These are phyloP conservation scores for Colletotrichum sp. DNA, from an alignment of 2,329 filamentous ascomycete species.

Conservation along the genomic window DNA sequence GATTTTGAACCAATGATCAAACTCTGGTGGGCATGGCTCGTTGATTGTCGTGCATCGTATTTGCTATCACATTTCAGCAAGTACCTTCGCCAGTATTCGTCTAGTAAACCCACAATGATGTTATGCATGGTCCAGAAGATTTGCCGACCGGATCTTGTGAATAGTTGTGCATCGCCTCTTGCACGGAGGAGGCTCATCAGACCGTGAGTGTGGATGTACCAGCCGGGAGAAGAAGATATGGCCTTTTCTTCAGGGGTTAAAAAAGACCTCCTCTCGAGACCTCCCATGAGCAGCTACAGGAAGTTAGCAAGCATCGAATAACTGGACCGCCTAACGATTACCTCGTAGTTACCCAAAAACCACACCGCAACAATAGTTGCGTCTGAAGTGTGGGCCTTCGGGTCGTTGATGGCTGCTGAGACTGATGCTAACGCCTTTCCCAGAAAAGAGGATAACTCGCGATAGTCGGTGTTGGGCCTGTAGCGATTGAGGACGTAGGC, in stretches of 20 bases:
- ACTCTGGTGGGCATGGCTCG: conserved; percentile 38
- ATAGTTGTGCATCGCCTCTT: conserved; percentile 32
- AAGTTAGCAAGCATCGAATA: background rate
- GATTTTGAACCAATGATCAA: conserved; percentile 37
- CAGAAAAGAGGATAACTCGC: conserved; percentile 39
- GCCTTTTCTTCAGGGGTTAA: background rate
- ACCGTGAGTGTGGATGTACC: conserved; percentile 41
- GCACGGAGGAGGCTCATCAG: conserved; percentile 40
- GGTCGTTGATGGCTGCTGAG: conserved; percentile 37
- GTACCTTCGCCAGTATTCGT: no score
- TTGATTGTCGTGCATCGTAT: conserved; percentile 37
- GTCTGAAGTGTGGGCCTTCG: conserved; percentile 30
- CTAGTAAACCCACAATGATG: conserved; percentile 37
- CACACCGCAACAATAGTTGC: conserved; percentile 44
- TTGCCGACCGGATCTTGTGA: conserved; percentile 27
- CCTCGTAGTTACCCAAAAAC: conserved; percentile 46
- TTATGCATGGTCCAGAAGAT: conserved; percentile 44
- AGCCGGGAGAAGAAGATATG: conserved; percentile 15
- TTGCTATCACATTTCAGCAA: conserved; percentile 33
- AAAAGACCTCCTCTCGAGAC: conserved; percentile 26
- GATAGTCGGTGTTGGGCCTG: conserved; percentile 33
- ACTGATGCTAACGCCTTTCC: conserved; percentile 43
- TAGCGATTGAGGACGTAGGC: conserved; percentile 43
- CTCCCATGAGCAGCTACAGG: conserved; percentile 40
- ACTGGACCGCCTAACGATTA: conserved; percentile 3